Conservation (phyloP, 2,329 filamentous ascomycete genomes). For the Ilyonectria sp. region DNA sequence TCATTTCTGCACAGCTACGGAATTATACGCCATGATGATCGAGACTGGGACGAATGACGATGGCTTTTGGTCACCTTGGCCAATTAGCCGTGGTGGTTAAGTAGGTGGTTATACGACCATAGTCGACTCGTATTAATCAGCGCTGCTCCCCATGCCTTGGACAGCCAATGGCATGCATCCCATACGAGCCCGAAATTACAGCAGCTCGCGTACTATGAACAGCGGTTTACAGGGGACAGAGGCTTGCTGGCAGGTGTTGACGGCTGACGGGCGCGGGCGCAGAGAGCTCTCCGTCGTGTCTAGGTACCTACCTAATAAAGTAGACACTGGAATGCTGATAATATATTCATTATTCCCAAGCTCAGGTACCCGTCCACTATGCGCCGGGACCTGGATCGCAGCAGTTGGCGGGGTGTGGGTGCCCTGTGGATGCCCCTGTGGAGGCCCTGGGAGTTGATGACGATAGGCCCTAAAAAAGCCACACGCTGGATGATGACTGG, state of each 20-base stretch:
- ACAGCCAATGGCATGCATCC: not conserved
- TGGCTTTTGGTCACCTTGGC: too few species aligned
- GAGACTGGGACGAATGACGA: too few species aligned
- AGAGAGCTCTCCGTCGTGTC: not conserved
- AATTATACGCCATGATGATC: too few species aligned
- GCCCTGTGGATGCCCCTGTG: not conserved
- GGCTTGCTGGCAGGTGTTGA: not conserved
- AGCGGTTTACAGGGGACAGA: not conserved
- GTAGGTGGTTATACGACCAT: too few species aligned
- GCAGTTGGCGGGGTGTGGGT: not conserved
- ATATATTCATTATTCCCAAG: not conserved
- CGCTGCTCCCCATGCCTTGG: not conserved
- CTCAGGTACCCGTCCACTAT: not conserved
- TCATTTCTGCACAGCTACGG: too few species aligned
- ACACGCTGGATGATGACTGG: not conserved
- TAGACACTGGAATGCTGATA: not conserved
- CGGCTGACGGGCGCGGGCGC: not conserved
- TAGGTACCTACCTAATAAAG: too few species aligned
- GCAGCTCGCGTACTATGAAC: not conserved
- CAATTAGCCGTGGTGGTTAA: too few species aligned
- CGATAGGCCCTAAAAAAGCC: not conserved
- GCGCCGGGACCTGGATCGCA: not conserved
- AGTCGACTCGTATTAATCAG: too few species aligned
- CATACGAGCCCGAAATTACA: not conserved
- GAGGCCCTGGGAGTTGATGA: constrained; percentile 1